Conservation (phyloP, 257 asterid genomes). For the Fraxinus cuspidata region DNA sequence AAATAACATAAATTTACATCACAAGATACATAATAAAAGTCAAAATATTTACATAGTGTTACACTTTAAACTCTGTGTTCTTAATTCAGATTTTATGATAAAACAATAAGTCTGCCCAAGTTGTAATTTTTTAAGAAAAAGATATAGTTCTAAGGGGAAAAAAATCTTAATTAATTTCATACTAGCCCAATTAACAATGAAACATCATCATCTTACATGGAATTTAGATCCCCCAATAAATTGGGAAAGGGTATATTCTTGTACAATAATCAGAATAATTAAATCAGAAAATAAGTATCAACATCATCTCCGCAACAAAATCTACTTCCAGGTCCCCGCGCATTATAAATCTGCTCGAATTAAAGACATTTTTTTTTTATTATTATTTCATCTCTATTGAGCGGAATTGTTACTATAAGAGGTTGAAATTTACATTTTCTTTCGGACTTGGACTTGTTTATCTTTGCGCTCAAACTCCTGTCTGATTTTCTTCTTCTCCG, state of each 20-base stretch:
- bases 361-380: background rate
- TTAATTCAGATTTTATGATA: background rate
- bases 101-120: background rate
- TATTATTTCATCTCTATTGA: background rate
- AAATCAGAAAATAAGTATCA: background rate
- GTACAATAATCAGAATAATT: background rate
- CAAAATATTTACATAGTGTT: background rate
- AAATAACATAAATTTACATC: conserved; percentile 20
- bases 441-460: conserved; percentile 73
- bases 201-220: background rate
- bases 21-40: background rate
- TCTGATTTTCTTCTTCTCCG: conserved; percentile 86
- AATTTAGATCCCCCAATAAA: background rate
- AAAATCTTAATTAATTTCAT: background rate
- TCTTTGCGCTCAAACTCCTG: conserved; percentile 87
- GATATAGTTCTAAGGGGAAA: background rate
- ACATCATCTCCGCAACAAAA: background rate
- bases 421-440: conserved; percentile 50
- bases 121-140: background rate
- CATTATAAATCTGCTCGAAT: background rate
- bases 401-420: background rate
- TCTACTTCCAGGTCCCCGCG: background rate
- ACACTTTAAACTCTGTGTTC: background rate
- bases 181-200: background rate
- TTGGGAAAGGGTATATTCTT: background rate